Evolutionary conservation across 257 asterid species (phyloP), one percentile per base, ranked within the genome.

Genomic region (Plantago major): DNA sequence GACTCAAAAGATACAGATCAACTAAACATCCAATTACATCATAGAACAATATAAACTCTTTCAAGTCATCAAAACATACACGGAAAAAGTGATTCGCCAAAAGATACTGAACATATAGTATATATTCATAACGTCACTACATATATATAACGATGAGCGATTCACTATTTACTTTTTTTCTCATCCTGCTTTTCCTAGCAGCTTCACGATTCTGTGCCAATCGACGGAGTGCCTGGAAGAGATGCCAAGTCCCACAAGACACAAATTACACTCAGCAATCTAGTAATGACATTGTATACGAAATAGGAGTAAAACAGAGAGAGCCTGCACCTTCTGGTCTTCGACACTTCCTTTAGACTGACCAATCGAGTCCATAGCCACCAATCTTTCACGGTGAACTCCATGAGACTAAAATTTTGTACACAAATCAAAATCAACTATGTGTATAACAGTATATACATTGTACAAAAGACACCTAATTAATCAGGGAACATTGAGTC

Each of bases 201-300:
- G 99, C 99, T 79, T 93, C 99, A 5, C 99, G 83, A 74, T 93
- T 93, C 76, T 93, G 99, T 62, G 97, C 99, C 62, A 87, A 81
- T 71, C 99, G 74, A 57, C 96, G 89, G n/a, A 83, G 88, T 9
- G 82, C 73, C 99, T 93, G 78, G 63, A 43, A 43, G 42, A 60
- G 17, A 44, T 18, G 17, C 47, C 64, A 67, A 61, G 38, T 49
- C 33, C 7, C 50, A 46, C 44, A 49, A 22, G 60, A 10, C 30
- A 37, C 40, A 3, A 54, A 37, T 11, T 52, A 3, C 3, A 13
- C 54, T 19, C 30, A 7, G n/a, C 18, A 33, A 7, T 33, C 40
- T 33, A 59, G 3, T 18, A 66, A 17, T 18, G 44, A 18, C 26
- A 22, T 22, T 22, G 26, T 22, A 22, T 22, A 22, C 46, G 44